Base-by-base conservation (phyloP, 192 early-diverging fungal genomes). In the Coemansia sp. region DNA sequence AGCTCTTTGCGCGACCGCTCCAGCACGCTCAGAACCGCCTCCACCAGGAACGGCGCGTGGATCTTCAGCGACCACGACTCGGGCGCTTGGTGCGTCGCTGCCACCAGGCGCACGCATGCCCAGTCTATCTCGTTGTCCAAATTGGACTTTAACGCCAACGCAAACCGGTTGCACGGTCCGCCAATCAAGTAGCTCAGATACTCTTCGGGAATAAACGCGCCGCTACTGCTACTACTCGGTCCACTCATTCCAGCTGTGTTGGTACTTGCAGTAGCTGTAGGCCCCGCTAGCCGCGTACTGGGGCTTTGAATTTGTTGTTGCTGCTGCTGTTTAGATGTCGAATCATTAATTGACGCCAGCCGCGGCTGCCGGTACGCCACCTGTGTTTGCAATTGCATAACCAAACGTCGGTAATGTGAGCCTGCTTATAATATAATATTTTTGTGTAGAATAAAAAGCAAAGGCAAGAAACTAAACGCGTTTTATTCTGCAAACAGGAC, bases 71-170 rank as follows among this genome's bases (percentile, higher is more conserved):
- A 64, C 76, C 77, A 84, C 8, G 43, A 28, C 40, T 84, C 82
- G 13, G 73, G 64, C 21, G 64, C 64, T 43, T 67, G 63, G 37
- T 73, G 70, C 2, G 82, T 79, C 8, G 77, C 82, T 0, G 74
- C 30, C 7, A 63, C 77, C 30, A 84, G 60, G 0, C 77, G 73
- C 21, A 62, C 74, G 21, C 82, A 76, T 16, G 77, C 82, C 82
- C 82, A 84, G 71, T 84, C 82, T 4, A 84, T 76, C 55, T 84
- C 82, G 37, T 84, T 84, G 13, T 75, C 71, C 35, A 84, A 66
- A 0, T 38, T 43, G 0, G 82, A 84, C 58, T 79, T 78, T 10
- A 84, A 57, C 2, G 82, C 82, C 23, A 84, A 43, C 6, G 82
- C 77, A 72, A 79, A 79, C 58, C 82, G 62, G 47, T 84, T 84